Evolutionary conservation across 305 asterid genomes (phyloP).

Genomic region (Stenogyne calaminthoides): DNA sequence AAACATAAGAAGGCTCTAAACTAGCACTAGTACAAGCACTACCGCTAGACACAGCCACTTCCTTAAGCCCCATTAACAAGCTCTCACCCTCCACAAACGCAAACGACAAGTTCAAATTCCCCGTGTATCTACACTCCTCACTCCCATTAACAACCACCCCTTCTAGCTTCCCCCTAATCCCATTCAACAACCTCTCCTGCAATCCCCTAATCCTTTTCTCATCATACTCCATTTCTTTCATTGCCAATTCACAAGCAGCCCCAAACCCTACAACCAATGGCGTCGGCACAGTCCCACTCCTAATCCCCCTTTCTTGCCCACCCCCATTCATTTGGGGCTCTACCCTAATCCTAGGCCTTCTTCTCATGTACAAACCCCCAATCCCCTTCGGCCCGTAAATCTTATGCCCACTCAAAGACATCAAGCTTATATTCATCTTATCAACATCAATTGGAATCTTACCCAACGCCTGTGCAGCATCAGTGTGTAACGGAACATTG

Average conservation of each 20-base stretch:
- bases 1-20: slow-evolving; percentile 92
- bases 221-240: slow-evolving; percentile 93
- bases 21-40: slow-evolving; percentile 98
- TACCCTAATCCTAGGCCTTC: slow-evolving; percentile 91
- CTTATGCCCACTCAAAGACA: slow-evolving; percentile 96
- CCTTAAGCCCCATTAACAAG: slow-evolving; percentile 96
- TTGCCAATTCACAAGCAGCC: slow-evolving; percentile 85
- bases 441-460: slow-evolving; percentile 87
- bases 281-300: slow-evolving; percentile 96
- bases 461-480: slow-evolving; percentile 92
- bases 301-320: slow-evolving; percentile 96
- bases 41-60: slow-evolving; percentile 97
- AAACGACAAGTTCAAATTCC: slow-evolving; percentile 90
- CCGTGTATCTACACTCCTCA: slow-evolving; percentile 70
- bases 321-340: slow-evolving; percentile 99
- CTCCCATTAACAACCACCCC: slow-evolving; percentile 95
- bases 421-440: slow-evolving; percentile 82
- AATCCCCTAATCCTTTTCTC: slow-evolving; percentile 64
- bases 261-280: slow-evolving; percentile 97
- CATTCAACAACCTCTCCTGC: slow-evolving; percentile 68
- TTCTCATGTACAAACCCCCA: slow-evolving; percentile 87
- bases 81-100: slow-evolving; percentile 99
- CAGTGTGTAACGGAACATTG: slow-evolving; percentile 84
- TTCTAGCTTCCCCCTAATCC: slow-evolving; percentile 66
- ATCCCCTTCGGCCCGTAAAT: slow-evolving; percentile 93